These are phyloP conservation scores for Cetradonia linearis DNA, from an alignment of 495 filamentous ascomycete species.

Conservation along the genomic window DNA sequence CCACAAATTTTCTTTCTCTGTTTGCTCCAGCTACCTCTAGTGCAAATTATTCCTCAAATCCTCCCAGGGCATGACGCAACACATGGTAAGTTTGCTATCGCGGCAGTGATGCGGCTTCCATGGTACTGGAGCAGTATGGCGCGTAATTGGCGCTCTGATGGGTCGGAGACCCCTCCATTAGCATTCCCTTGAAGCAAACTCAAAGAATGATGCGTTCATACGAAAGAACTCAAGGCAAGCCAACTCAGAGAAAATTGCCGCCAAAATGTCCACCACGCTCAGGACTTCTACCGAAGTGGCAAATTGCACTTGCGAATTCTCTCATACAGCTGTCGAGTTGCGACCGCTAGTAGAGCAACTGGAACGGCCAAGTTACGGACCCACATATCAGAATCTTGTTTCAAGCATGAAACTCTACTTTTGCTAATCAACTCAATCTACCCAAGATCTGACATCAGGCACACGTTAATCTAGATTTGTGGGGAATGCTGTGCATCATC, in stretches of 20 bases:
- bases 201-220: conserved; percentile 1
- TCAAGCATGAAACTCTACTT: neutral
- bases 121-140: neutral
- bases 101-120: neutral
- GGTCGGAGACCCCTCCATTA: neutral
- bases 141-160: neutral
- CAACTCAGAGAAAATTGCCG: neutral
- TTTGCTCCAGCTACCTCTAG: neutral
- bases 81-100: neutral
- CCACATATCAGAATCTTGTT: neutral
- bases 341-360: neutral
- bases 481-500: conserved; percentile 6
- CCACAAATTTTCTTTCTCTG: neutral
- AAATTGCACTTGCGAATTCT: neutral
- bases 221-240: neutral
- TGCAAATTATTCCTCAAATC: neutral
- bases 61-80: neutral
- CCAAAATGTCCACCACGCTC: too few relatives aligned
- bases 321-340: neutral
- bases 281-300: too few relatives aligned
- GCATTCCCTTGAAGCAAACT: neutral
- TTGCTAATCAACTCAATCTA: conserved; percentile 23
- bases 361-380: neutral
- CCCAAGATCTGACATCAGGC: conserved; percentile 23
- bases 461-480: conserved; percentile 9